These are phyloP conservation scores for Leccinellum rugosiceps DNA, from an alignment of 768 basidiomycete species.

Conservation along the genomic window DNA sequence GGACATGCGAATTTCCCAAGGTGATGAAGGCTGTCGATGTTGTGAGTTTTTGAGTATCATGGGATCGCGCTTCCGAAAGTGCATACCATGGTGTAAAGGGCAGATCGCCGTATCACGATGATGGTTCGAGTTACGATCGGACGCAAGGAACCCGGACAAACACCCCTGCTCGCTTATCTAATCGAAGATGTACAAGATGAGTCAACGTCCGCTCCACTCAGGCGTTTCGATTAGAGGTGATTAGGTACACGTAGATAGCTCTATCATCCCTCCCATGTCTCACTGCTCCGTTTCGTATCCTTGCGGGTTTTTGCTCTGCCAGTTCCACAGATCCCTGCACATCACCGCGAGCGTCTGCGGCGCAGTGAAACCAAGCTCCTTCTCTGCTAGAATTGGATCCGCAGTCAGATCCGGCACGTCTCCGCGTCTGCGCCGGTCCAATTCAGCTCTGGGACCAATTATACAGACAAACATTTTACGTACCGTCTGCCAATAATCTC, in stretches of 20 bases:
- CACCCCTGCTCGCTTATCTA: conserved; percentile 12
- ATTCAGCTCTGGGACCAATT: conserved; percentile 2
- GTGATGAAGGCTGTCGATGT: conserved; percentile 17
- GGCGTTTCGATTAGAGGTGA: conserved; percentile 12
- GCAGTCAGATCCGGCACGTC: conserved; percentile 98
- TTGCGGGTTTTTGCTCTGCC: conserved; percentile 89
- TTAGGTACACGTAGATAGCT: conserved; percentile 20
- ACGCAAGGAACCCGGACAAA: background rate
- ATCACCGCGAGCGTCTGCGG: conserved; percentile 79
- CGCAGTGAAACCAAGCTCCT: conserved; percentile 91
- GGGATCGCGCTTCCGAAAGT: background rate
- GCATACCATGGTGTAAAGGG: conserved; percentile 23
- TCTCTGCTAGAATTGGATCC: conserved; percentile 85
- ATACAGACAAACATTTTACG: conserved; percentile 25
- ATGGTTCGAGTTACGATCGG: background rate
- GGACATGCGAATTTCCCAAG: conserved; percentile 89
- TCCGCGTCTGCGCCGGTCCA: conserved; percentile 55
- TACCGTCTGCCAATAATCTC: conserved; percentile 90
- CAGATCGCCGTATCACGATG: conserved; percentile 11
- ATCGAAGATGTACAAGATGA: no score
- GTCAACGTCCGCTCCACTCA: background rate
- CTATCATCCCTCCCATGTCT: conserved; percentile 5
- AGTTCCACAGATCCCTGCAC: conserved; percentile 98
- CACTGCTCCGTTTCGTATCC: conserved; percentile 52
- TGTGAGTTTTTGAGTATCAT: conserved; percentile 7